Evolutionary conservation across 257 asterid genomes (phyloP).

Genomic region (Voacanga thouarsii): DNA sequence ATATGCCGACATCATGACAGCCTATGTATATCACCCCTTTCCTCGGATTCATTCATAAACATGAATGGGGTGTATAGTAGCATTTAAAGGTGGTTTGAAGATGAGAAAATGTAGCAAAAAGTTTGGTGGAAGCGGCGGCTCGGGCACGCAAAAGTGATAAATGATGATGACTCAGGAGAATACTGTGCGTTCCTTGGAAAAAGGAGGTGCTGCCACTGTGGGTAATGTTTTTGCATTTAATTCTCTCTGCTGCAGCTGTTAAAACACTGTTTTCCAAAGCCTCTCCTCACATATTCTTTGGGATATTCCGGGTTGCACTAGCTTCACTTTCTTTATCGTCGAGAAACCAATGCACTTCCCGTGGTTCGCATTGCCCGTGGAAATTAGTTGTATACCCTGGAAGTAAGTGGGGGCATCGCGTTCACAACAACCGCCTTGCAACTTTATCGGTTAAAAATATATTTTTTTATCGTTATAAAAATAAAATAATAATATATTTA

Average conservation of each 20-base stretch:
- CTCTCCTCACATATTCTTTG: not conserved
- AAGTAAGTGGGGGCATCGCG: too few relatives aligned
- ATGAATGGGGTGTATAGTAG: not conserved
- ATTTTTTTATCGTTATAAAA: too few relatives aligned
- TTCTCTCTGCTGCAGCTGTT: not conserved
- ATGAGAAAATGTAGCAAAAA: not conserved
- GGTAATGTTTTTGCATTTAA: slow-evolving; percentile 10
- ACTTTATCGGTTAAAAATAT: too few relatives aligned
- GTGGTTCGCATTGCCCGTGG: not conserved
- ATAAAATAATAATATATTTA: too few relatives aligned
- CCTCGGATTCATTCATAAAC: not conserved
- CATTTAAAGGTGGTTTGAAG: not conserved
- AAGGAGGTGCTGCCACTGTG: not conserved
- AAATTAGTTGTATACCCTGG: too few relatives aligned
- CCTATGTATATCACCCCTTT: not conserved
- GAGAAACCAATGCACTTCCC: not conserved
- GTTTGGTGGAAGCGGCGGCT: slow-evolving; percentile 19
- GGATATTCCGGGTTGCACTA: slow-evolving; percentile 5
- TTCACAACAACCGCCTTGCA: too few relatives aligned
- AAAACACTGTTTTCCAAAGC: not conserved
- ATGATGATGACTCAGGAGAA: slow-evolving; percentile 4
- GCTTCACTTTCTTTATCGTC: not conserved
- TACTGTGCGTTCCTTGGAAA: not conserved
- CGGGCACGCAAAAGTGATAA: slow-evolving; percentile 4
- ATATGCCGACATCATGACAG: slow-evolving; percentile 8